Evolutionary conservation across 257 asterid genomes (phyloP).

Genomic region (Sherardia arvensis): DNA sequence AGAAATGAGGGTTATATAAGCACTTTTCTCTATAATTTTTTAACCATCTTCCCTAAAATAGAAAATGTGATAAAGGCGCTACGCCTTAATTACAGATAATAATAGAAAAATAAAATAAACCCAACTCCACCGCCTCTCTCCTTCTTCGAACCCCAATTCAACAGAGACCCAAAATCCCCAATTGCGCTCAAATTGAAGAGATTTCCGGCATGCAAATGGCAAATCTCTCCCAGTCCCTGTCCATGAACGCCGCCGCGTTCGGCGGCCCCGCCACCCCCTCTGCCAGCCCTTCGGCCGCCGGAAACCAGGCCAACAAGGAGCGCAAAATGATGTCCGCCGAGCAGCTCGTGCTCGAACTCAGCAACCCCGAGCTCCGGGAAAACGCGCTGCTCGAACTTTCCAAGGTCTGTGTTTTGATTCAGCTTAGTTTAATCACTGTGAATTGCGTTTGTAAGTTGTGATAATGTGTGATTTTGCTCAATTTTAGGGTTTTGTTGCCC

Average conservation of each 20-base stretch:
- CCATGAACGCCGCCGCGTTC: slow-evolving; percentile 35
- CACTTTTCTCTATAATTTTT: no score
- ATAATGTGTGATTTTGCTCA: not conserved
- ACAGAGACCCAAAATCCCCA: not conserved
- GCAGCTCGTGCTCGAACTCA: slow-evolving; percentile 83
- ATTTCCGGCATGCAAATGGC: slow-evolving; percentile 22
- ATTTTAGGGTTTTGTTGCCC: not conserved
- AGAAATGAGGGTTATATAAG: no score
- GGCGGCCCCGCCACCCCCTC: slow-evolving; percentile 24
- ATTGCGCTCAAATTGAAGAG: not conserved
- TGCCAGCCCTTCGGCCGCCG: slow-evolving; percentile 14
- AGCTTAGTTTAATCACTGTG: not conserved
- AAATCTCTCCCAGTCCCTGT: slow-evolving; percentile 27
- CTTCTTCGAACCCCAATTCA: not conserved
- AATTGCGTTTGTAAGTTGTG: not conserved
- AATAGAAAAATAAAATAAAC: not conserved
- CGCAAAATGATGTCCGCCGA: slow-evolving; percentile 72
- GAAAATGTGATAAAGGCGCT: no score
- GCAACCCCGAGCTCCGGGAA: slow-evolving; percentile 85
- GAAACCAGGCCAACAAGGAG: slow-evolving; percentile 32
- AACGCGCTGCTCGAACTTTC: slow-evolving; percentile 89
- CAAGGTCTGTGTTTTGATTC: slow-evolving; percentile 34
- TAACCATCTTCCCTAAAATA: no score
- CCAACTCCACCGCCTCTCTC: not conserved
- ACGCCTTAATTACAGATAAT: not conserved